phyloP scores from a whole-genome alignment of 2,329 filamentous ascomycete genomes.

The Lasiodiplodia theobromae region DNA sequence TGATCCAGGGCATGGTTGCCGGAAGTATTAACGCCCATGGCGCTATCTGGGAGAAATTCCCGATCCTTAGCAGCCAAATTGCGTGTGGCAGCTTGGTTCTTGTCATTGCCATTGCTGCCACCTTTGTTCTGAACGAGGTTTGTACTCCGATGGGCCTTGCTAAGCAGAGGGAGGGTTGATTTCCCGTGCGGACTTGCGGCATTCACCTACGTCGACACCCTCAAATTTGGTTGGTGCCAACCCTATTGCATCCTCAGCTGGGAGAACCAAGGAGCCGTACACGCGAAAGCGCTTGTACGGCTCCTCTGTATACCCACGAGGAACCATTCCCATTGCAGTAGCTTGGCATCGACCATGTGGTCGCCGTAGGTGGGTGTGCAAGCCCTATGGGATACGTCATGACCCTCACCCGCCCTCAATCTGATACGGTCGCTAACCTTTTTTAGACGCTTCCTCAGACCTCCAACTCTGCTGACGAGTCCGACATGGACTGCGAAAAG shows the following conservation, averaged over 20 bases:
- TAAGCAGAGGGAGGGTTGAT: neutral
- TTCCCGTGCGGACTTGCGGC: neutral
- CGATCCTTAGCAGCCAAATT: constrained; percentile 53
- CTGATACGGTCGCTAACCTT: constrained; percentile 30
- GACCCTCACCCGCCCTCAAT: constrained; percentile 1
- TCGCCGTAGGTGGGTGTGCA: constrained; percentile 2
- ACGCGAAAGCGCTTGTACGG: neutral
- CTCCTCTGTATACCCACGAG: neutral
- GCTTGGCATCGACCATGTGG: neutral
- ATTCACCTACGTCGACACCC: neutral
- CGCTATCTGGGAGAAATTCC: constrained; percentile 52
- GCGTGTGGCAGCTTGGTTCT: constrained; percentile 52
- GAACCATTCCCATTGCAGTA: neutral
- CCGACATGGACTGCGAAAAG: constrained; percentile 53
- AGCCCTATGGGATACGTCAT: constrained; percentile 8
- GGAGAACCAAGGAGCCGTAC: neutral
- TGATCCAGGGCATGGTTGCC: constrained; percentile 53
- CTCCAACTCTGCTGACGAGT: constrained; percentile 5
- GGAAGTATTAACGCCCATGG: constrained; percentile 51
- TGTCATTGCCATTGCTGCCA: constrained; percentile 49
- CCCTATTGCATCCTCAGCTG: neutral
- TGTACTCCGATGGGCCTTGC: constrained; percentile 6
- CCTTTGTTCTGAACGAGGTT: constrained; percentile 52
- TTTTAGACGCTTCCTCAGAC: constrained; percentile 16
- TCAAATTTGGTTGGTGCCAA: neutral